Evolutionary conservation across 2,329 filamentous ascomycete genomes (phyloP), one percentile per base, ranked within the genome.

Genomic region (Fusarium sp.): DNA sequence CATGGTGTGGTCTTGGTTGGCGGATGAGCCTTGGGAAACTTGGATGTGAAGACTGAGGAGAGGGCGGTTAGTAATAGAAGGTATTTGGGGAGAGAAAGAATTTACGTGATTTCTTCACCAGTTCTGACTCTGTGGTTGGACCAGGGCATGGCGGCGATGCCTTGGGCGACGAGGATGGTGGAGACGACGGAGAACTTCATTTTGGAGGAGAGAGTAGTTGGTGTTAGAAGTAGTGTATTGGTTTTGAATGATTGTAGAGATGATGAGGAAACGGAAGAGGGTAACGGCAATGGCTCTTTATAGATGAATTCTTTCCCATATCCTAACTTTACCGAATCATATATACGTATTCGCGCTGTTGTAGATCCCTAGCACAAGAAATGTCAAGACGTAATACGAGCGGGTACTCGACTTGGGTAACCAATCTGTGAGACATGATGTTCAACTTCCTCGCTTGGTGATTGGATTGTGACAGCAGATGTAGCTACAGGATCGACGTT

Each of bases 131-230:
- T 48, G 24, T n/a, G 10, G 16, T 54, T 40, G 8, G 60, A 63
- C 68, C 69, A 71, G 5, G 69, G 69, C 68, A 71, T 71, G 16
- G 69, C 69, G 1, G 34, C 27, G n/a, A 71, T 71, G 42, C 69
- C 54, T 9, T 57, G 51, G 34, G 34, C 61, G n/a, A 71, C 54
- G 14, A 65, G 30, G 6, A 58, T 6, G 16, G 57, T 25, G 27
- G 65, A 51, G 1, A 46, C 42, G 25, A 64, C 8, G 3, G 65
- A 60, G n/a, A 69, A 45, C 65, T 72, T 61, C 65, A 69, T 71
- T 3, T 18, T 64, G 57, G 1, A 16, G 3, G 2, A 5, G 11
- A 7, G 1, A 5, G 6, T 49, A 29, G 14, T 24, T 12, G 16
- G 6, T 24, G 4, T n/a, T 44, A 13, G 8, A 14, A 9, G 14